These are phyloP conservation scores for Botryosphaeria dothidea DNA, from an alignment of 2,329 filamentous ascomycete species.

Conservation along the genomic window DNA sequence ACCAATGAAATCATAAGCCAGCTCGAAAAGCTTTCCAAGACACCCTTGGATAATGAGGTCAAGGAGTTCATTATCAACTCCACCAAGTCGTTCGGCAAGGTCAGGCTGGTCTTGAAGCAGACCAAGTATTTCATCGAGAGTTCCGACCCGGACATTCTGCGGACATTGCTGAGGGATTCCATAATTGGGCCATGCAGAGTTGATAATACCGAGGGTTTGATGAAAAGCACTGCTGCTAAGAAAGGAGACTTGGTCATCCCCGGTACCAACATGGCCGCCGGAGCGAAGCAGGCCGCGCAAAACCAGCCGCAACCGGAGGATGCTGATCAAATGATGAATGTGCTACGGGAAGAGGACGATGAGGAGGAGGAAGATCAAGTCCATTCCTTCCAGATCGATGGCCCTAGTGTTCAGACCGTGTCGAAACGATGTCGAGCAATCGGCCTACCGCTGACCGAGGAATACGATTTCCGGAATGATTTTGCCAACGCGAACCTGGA, in stretches of 20 bases:
- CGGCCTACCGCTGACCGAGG: constrained; percentile 84
- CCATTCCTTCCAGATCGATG: constrained; percentile 88
- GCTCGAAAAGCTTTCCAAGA: constrained; percentile 86
- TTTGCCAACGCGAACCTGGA: constrained; percentile 85
- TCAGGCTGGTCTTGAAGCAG: constrained; percentile 91
- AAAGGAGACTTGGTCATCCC: constrained; percentile 88
- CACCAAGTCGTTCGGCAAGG: constrained; percentile 90
- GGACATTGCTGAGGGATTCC: constrained; percentile 80
- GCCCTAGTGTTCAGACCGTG: constrained; percentile 79
- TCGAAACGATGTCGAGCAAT: constrained; percentile 88
- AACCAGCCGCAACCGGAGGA: constrained; percentile 40
- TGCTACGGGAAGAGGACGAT: constrained; percentile 71
- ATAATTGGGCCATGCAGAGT: constrained; percentile 79
- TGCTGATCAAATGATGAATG: constrained; percentile 64
- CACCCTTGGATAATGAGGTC: constrained; percentile 78
- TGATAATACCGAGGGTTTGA: constrained; percentile 71
- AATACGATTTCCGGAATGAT: constrained; percentile 96
- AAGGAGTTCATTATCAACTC: constrained; percentile 77
- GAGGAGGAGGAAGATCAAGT: constrained; percentile 87
- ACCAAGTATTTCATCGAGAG: constrained; percentile 95
- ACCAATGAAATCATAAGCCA: constrained; percentile 88
- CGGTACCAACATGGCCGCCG: constrained; percentile 89
- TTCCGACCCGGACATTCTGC: constrained; percentile 80
- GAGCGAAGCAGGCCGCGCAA: constrained; percentile 71
- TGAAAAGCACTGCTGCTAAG: constrained; percentile 79